Conservation (phyloP, 1,284 basidiomycete species). For the Ganoderma sinense region DNA sequence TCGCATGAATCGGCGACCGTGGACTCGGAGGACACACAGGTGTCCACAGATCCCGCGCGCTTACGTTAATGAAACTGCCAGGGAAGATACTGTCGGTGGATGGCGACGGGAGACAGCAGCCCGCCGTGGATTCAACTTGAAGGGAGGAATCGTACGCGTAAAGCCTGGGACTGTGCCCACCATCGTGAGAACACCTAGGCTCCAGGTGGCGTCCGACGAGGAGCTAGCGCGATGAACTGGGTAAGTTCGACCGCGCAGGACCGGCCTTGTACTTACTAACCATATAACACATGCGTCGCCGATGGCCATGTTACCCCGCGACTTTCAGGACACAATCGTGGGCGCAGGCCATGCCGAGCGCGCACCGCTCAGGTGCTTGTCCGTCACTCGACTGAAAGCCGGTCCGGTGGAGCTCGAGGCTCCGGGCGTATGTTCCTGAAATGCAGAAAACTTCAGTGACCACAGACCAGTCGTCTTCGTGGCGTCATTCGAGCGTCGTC, state of each 20-base stretch:
- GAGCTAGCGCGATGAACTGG: not conserved
- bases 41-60: not conserved
- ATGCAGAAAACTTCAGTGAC: not conserved
- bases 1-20: not conserved
- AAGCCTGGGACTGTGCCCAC: not conserved
- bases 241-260: not conserved
- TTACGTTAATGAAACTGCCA: not conserved
- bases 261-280: not conserved
- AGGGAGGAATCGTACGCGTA: too few relatives aligned
- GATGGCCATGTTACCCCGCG: not conserved
- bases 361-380: not conserved
- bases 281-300: not conserved
- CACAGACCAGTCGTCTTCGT: not conserved
- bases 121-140: too few relatives aligned
- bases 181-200: not conserved
- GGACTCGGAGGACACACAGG: not conserved
- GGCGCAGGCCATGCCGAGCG: not conserved
- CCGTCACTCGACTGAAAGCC: not conserved
- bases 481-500: not conserved
- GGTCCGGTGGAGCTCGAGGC: not conserved
- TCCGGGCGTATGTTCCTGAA: not conserved
- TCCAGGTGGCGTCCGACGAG: not conserved
- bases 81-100: too few relatives aligned
- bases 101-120: too few relatives aligned
- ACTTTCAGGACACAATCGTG: not conserved